These are phyloP conservation scores for Tulasnella sp. DNA, from an alignment of 768 basidiomycete genomes.

Conservation along the genomic window DNA sequence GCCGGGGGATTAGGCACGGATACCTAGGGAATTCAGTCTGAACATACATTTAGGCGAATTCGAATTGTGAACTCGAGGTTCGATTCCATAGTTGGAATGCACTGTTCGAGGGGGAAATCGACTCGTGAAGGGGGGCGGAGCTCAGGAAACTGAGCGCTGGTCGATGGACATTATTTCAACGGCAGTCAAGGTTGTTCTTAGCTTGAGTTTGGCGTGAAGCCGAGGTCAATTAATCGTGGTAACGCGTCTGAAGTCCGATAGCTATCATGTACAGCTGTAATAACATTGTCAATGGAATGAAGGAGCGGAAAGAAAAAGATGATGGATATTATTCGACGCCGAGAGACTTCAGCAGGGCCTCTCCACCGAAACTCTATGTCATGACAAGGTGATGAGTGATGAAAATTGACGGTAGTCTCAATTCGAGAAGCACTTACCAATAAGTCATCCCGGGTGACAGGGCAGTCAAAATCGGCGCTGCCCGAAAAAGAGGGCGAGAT, in stretches of 20 bases:
- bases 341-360: neutral
- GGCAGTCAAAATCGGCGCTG: slow-evolving; percentile 59
- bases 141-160: neutral
- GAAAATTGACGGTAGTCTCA: too few relatives aligned
- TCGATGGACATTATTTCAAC: neutral
- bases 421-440: slow-evolving; percentile 32
- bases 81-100: neutral
- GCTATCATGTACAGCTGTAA: neutral
- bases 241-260: neutral
- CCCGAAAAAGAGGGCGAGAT: slow-evolving; percentile 65
- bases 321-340: neutral
- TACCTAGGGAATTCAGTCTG: neutral
- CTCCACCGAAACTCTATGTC: slow-evolving; percentile 1
- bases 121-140: neutral
- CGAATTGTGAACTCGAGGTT: neutral
- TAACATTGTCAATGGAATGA: neutral
- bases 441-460: slow-evolving; percentile 43
- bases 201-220: too few relatives aligned
- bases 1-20: neutral
- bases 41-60: neutral
- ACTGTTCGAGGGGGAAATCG: neutral
- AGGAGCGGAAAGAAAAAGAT: neutral
- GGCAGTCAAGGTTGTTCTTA: neutral
- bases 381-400: neutral
- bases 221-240: too few relatives aligned